Percentiles rank a stretch among this genome's conserved stretches.
Conservation (phyloP, 164 flowering plant genomes). For the Umbellularia californica region DNA sequence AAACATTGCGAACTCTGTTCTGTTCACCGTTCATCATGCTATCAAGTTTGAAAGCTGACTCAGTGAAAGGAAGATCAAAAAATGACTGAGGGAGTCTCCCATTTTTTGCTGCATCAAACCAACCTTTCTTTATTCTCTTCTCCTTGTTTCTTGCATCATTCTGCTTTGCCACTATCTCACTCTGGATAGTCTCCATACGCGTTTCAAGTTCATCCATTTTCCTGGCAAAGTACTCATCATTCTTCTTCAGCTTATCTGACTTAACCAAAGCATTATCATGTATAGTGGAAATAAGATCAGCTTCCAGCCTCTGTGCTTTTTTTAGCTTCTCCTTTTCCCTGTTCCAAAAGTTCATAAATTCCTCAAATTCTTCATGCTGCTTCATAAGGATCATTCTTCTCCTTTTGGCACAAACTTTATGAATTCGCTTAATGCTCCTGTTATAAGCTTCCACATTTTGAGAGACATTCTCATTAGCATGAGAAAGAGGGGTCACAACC, state of each 20-base stretch:
- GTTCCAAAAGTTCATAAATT: constrained; percentile 27
- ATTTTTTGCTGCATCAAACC: constrained; percentile 34
- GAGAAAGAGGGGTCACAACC: too few relatives aligned
- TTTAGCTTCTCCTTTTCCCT: constrained; percentile 35
- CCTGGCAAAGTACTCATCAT: constrained; percentile 29
- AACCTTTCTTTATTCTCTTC: constrained; percentile 19
- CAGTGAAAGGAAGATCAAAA: constrained; percentile 10
- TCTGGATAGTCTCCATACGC: constrained; percentile 23
- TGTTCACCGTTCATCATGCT: constrained; percentile 8
- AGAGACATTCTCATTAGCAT: not conserved
- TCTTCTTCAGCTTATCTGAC: constrained; percentile 36
- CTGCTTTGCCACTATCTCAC: constrained; percentile 37
- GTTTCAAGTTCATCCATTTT: constrained; percentile 33
- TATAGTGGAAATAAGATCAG: constrained; percentile 29
- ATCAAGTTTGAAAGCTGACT: constrained; percentile 17
- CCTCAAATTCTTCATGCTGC: constrained; percentile 35
- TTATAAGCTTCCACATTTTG: constrained; percentile 14
- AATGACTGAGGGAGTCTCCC: constrained; percentile 30
- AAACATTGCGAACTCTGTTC: constrained; percentile 11
- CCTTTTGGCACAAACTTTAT: constrained; percentile 32
- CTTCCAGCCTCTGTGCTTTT: constrained; percentile 25
- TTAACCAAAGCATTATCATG: constrained; percentile 22
- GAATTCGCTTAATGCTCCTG: constrained; percentile 17
- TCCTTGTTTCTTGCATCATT: constrained; percentile 30
- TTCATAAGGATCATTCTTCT: constrained; percentile 25